Evolutionary conservation across 805 yeast genomes (phyloP).

Genomic region (Barnettozyma populi): DNA sequence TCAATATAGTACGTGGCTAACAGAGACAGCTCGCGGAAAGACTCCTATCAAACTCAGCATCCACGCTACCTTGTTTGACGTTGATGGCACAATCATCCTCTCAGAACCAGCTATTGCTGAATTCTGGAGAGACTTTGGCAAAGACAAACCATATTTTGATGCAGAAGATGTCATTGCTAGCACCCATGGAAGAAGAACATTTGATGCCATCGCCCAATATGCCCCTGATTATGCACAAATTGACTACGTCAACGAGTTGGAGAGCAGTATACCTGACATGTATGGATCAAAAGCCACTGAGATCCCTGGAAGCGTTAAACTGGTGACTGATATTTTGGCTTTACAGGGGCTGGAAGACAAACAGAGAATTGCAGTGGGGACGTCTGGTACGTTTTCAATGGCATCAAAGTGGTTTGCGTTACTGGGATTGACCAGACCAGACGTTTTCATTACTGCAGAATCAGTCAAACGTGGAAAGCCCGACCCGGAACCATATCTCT

Average conservation of each 20-base stretch:
- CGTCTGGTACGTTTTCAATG: slow-evolving; percentile 74
- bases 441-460: slow-evolving; percentile 75
- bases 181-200: slow-evolving; percentile 79
- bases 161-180: slow-evolving; percentile 68
- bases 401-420: slow-evolving; percentile 76
- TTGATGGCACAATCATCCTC: slow-evolving; percentile 81
- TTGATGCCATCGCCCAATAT: slow-evolving; percentile 65
- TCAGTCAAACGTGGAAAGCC: slow-evolving; percentile 80
- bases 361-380: slow-evolving; percentile 75
- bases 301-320: slow-evolving; percentile 67
- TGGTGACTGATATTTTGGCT: slow-evolving; percentile 41
- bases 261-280: slow-evolving; percentile 64
- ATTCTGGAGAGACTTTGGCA: slow-evolving; percentile 72
- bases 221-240: slow-evolving; percentile 66
- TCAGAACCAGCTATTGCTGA: slow-evolving; percentile 76
- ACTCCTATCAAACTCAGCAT: slow-evolving; percentile 26
- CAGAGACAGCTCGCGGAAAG: slow-evolving; percentile 2
- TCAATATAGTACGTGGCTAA: neutral
- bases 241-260: slow-evolving; percentile 59
- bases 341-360: slow-evolving; percentile 35
- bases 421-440: slow-evolving; percentile 55
- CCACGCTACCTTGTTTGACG: slow-evolving; percentile 62
- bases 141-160: slow-evolving; percentile 60
- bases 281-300: slow-evolving; percentile 69
- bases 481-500: slow-evolving; percentile 74